A percentile compares a stretch with the other conserved stretches of the same genome.
Evolutionary conservation across 2,329 filamentous ascomycete species (phyloP).

Genomic region (Emmonsia crescens): DNA sequence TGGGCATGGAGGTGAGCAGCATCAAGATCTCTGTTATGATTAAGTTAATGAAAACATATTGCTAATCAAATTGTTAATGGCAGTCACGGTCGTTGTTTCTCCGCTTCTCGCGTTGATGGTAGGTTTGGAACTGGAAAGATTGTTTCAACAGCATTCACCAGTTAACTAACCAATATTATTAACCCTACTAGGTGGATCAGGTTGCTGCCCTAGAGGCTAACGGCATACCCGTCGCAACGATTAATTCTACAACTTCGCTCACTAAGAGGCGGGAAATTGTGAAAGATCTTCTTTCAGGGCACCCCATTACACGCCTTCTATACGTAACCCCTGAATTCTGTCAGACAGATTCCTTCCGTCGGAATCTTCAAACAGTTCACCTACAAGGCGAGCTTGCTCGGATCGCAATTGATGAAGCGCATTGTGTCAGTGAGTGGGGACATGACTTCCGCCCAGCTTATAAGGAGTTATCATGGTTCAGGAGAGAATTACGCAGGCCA

Average conservation of each 20-base stretch:
- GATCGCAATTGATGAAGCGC: conserved; percentile 85
- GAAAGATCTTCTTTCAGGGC: conserved; percentile 73
- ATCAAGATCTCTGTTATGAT: not conserved
- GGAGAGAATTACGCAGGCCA: conserved; percentile 55
- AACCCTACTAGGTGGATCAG: conserved; percentile 63
- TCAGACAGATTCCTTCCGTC: conserved; percentile 63
- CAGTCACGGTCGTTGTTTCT: conserved; percentile 82
- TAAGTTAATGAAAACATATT: not conserved
- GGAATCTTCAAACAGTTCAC: conserved; percentile 61
- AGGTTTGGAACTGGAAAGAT: conserved; percentile 55
- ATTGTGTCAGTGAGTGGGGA: conserved; percentile 97
- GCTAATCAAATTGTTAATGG: conserved; percentile 12
- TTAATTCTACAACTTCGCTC: conserved; percentile 70
- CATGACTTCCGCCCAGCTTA: conserved; percentile 95
- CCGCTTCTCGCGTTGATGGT: conserved; percentile 85
- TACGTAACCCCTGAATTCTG: conserved; percentile 94
- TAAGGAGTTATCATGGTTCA: conserved; percentile 74
- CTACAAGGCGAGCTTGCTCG: conserved; percentile 74
- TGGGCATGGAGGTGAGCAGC: conserved; percentile 63
- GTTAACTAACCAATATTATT: conserved; percentile 38
- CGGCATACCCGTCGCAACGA: conserved; percentile 68
- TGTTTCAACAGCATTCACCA: conserved; percentile 77
- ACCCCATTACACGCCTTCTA: conserved; percentile 69
- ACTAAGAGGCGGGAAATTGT: conserved; percentile 58
- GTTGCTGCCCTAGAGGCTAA: conserved; percentile 66